A percentile compares a stretch with the other conserved stretches of the same genome.
Evolutionary conservation across 805 yeast genomes (phyloP).

Genomic region (Candida wancherniae): DNA sequence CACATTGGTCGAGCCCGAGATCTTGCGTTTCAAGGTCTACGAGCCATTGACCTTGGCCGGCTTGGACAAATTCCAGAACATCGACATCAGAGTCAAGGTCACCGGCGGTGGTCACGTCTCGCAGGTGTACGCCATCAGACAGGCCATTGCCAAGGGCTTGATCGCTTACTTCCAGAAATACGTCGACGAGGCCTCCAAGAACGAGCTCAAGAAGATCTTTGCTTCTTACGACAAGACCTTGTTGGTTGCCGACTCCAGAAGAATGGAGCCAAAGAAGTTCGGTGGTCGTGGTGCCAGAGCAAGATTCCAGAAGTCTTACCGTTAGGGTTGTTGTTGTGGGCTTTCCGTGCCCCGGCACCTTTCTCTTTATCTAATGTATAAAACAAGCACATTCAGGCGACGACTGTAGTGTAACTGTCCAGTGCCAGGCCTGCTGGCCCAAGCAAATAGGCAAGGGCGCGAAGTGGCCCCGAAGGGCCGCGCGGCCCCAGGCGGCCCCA

Average conservation of each 20-base stretch:
- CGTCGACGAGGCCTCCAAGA: constrained; percentile 99
- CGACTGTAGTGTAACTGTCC: background rate
- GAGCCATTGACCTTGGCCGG: constrained; percentile 98
- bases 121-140: constrained; percentile 99
- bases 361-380: constrained; percentile 19
- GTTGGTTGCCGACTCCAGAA: constrained; percentile 98
- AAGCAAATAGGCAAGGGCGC: too few relatives aligned
- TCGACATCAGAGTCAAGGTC: constrained; percentile 98
- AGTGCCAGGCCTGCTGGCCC: background rate
- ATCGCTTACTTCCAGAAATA: constrained; percentile 99
- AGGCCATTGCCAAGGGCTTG: constrained; percentile 99
- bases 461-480: background rate
- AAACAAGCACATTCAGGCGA: constrained; percentile 11
- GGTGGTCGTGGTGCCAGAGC: constrained; percentile 99
- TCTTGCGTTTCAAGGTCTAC: constrained; percentile 98
- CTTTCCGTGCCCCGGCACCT: constrained; percentile 12
- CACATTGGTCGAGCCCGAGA: constrained; percentile 98
- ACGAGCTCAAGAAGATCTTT: constrained; percentile 98
- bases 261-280: constrained; percentile 99
- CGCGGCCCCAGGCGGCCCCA: background rate
- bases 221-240: constrained; percentile 98
- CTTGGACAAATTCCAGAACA: constrained; percentile 96
- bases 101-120: constrained; percentile 99
- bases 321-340: constrained; percentile 50
- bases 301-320: constrained; percentile 99